Base-by-base conservation (phyloP, 2,329 filamentous ascomycete genomes). In the Sporothrix globosa region DNA sequence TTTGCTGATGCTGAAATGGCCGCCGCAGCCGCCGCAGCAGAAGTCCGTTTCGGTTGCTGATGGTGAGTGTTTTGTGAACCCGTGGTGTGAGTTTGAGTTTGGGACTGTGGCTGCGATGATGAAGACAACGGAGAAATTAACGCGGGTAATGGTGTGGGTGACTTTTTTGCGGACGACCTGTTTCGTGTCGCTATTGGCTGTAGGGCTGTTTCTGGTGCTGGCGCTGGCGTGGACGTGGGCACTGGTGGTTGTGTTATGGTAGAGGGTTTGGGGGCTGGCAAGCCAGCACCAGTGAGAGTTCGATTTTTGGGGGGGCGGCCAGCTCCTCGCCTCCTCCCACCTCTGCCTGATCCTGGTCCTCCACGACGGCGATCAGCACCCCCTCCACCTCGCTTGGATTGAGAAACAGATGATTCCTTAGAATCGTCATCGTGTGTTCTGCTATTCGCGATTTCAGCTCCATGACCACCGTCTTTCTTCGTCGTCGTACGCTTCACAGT, bases 161-260 rank as follows among this genome's bases (percentile, higher is more conserved):
- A 46, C 71, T 76, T 79, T 75, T 76, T 76, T 54, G 75, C 69
- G 73, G 74, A 73, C 60, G 74, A 72, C 72, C 74, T 75, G 66
- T 76, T 75, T 61, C 76, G 75, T 71, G 73, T 73, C 68, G 71
- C 71, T 70, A 77, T 77, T 78, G 77, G 77, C 73, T 77, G 75
- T 39, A 56, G 69, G 58, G 73, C 66, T 53, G 63, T 70, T 69
- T 69, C 73, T 71, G 63, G 67, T 66, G 72, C 60, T 71, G 71
- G 60, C 67, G 67, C 53, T 67, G 70, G 69, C 34, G 58, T 48
- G 54, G 69, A 46, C 44, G 71, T 53, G 54, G 71, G 61, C 66
- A 67, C 71, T 68, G 60, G 50, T 34, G 56, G 10, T n/a, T 54
- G 30, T 69, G 68, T 65, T 56, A 46, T 65, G 21, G 34, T 27